Conservation (phyloP, 352 stramenopile genomes). For the Pythium pectinolyticum region DNA sequence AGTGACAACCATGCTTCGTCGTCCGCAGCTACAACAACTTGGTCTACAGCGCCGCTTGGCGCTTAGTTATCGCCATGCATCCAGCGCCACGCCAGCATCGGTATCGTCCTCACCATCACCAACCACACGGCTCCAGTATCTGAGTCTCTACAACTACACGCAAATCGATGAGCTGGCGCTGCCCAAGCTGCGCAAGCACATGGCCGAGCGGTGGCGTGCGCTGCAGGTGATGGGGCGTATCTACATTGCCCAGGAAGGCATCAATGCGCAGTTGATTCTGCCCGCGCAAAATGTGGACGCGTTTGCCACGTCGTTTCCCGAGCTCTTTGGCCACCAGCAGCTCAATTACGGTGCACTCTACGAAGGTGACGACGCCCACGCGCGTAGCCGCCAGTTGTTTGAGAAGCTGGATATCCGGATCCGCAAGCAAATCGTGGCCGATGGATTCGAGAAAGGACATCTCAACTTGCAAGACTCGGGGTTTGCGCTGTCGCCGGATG, state of each 20-base stretch:
- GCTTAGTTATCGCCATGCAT: neutral
- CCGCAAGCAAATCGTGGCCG: conserved; percentile 87
- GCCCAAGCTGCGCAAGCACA: conserved; percentile 33
- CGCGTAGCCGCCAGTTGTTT: conserved; percentile 41
- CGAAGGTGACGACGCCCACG: conserved; percentile 24
- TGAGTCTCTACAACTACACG: conserved; percentile 56
- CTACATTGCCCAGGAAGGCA: conserved; percentile 92
- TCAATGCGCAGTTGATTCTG: conserved; percentile 95
- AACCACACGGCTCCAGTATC: conserved; percentile 30
- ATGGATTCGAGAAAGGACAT: conserved; percentile 59
- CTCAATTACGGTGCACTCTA: conserved; percentile 59
- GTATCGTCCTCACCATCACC: too few species aligned
- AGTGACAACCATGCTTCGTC: neutral
- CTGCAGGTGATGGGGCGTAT: conserved; percentile 69
- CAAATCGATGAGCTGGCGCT: conserved; percentile 31
- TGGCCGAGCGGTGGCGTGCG: conserved; percentile 42
- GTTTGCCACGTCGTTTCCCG: conserved; percentile 65
- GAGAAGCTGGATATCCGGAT: conserved; percentile 89
- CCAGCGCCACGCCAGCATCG: too few species aligned
- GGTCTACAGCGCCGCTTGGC: neutral
- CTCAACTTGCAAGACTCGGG: conserved; percentile 33
- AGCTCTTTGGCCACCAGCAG: conserved; percentile 43
- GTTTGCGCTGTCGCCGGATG: conserved; percentile 21
- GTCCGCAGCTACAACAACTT: neutral
- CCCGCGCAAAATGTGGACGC: conserved; percentile 70